Conservation (phyloP, 306 rosid genomes). For the Cicer arietinum region DNA sequence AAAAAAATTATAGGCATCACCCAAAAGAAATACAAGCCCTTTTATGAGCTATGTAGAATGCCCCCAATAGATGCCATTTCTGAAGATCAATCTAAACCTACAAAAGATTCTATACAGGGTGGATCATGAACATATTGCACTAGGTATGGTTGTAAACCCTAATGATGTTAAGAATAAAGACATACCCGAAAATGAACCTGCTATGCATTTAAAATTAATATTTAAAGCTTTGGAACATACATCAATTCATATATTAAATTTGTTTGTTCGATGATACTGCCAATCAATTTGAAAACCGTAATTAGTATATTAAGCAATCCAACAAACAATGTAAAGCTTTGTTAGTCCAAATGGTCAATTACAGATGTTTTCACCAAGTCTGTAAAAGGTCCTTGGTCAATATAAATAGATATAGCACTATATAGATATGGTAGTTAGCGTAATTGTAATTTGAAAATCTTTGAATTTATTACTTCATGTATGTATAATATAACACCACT, state of each 20-base stretch:
- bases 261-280: neutral
- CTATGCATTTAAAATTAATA: neutral
- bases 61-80: neutral
- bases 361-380: conserved; percentile 1
- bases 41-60: neutral
- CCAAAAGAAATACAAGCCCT: neutral
- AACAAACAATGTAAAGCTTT: neutral
- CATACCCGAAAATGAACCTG: conserved; percentile 9
- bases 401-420: neutral
- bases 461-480: neutral
- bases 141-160: neutral
- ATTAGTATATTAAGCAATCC: neutral
- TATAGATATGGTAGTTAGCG: neutral
- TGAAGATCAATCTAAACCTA: conserved; percentile 21
- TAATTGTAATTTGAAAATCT: neutral
- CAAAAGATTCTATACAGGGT: conserved; percentile 20
- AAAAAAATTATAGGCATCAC: neutral
- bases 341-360: neutral
- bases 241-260: conserved; percentile 9
- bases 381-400: neutral
- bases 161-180: neutral
- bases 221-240: conserved; percentile 9
- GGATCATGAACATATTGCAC: conserved; percentile 9
- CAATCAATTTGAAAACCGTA: conserved; percentile 22
- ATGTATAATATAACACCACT: neutral